Evolutionary conservation across 2,329 filamentous ascomycete species (phyloP).

Genomic region (Neurospora crassa): DNA sequence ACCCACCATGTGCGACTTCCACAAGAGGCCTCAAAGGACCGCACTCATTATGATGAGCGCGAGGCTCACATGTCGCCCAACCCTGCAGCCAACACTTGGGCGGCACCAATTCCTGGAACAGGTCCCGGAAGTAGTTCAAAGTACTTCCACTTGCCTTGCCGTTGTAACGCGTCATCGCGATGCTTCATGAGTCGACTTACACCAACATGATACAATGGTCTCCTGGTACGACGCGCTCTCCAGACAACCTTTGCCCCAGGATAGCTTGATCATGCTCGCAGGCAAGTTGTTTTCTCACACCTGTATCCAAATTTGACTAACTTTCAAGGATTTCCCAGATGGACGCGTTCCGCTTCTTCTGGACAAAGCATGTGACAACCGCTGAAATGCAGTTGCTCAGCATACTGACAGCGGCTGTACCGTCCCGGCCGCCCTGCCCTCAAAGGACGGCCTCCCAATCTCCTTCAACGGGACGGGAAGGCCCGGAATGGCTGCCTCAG

Average conservation of each 20-base stretch:
- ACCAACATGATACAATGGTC: not conserved
- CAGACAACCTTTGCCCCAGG: not conserved
- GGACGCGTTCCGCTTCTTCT: not conserved
- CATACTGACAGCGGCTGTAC: not conserved
- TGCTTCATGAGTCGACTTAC: not conserved
- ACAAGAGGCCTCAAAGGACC: not conserved
- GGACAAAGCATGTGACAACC: not conserved
- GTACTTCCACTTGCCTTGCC: not conserved
- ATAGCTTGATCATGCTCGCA: not conserved
- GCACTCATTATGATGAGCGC: not conserved
- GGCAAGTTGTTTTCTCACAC: not conserved
- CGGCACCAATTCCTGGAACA: not conserved
- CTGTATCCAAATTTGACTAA: not conserved
- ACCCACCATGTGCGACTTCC: not conserved
- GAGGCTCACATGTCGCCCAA: not conserved
- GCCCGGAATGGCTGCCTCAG: not conserved
- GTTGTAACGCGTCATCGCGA: not conserved
- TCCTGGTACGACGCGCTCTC: not conserved
- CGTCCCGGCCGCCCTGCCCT: not conserved
- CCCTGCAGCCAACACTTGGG: not conserved
- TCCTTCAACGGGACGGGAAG: not conserved
- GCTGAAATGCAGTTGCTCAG: not conserved
- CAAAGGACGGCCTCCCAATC: not conserved
- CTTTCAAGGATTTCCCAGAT: not conserved
- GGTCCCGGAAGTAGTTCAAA: not conserved